Conservation (phyloP, 805 yeast genomes). For the Scheffersomyces amazonensis region DNA sequence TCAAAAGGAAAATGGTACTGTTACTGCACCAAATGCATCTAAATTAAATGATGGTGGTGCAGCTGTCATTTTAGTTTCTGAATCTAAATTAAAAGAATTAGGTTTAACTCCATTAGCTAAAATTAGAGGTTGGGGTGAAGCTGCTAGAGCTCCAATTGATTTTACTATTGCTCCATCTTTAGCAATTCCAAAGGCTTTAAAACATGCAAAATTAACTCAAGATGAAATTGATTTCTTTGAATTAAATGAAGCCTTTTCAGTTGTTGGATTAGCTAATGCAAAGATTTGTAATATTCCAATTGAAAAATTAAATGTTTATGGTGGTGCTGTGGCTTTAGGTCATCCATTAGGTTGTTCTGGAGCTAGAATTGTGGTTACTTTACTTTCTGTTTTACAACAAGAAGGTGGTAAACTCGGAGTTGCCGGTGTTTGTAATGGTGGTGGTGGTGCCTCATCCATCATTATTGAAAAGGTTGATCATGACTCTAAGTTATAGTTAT, state of each 20-base stretch:
- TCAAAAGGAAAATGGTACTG: conserved; percentile 91
- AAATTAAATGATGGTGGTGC: conserved; percentile 98
- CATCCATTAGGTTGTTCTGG: conserved; percentile 98
- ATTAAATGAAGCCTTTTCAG: conserved; percentile 97
- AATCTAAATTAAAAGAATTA: conserved; percentile 77
- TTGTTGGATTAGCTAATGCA: conserved; percentile 89
- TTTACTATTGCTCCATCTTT: conserved; percentile 95
- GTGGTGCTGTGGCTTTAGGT: conserved; percentile 96
- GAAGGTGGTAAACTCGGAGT: conserved; percentile 82
- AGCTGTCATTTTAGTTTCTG: conserved; percentile 86
- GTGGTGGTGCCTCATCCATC: conserved; percentile 97
- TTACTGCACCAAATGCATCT: conserved; percentile 96
- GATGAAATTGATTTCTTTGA: conserved; percentile 86
- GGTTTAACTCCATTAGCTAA: conserved; percentile 86
- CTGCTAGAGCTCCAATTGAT: conserved; percentile 91
- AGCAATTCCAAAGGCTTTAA: conserved; percentile 94
- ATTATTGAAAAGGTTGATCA: conserved; percentile 67
- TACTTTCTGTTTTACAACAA: conserved; percentile 74
- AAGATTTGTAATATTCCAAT: conserved; percentile 62
- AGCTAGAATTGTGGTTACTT: conserved; percentile 85
- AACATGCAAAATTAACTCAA: conserved; percentile 68
- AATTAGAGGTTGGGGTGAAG: conserved; percentile 96
- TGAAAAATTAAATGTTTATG: conserved; percentile 79
- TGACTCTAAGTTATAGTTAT: conserved; percentile 32
- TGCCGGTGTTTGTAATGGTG: conserved; percentile 98